Evolutionary conservation across 148 eudicot genomes (phyloP).

Genomic region (Vaccinium macrocarpon): DNA sequence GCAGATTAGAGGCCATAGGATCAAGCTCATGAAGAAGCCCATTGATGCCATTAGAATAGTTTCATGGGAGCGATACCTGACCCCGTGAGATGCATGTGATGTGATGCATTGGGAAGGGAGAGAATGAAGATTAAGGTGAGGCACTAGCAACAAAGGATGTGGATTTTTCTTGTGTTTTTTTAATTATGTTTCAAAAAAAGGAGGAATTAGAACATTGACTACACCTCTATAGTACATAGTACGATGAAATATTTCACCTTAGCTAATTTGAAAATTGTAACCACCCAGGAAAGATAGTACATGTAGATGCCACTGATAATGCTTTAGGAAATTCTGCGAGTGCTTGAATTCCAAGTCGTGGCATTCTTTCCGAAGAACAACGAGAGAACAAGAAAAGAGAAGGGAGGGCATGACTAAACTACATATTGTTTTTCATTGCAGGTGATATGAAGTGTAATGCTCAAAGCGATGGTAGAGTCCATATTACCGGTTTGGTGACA

Average conservation of each 20-base stretch:
- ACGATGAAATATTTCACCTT: neutral
- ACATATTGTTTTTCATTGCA: neutral
- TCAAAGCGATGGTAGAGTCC: slow-evolving; percentile 19
- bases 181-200: no score
- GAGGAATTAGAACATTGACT: no score
- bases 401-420: neutral
- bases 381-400: neutral
- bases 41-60: neutral
- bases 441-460: slow-evolving; percentile 14
- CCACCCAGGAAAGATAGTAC: neutral
- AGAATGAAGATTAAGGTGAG: no score
- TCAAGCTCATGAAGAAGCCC: neutral
- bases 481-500: no score
- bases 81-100: no score
- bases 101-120: no score
- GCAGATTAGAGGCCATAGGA: neutral
- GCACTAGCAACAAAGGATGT: no score
- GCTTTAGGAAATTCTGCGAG: neutral
- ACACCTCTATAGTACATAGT: neutral
- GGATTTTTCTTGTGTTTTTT: no score
- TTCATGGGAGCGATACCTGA: no score
- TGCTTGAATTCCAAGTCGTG: neutral
- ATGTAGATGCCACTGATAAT: neutral
- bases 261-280: neutral
- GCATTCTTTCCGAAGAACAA: neutral